Conservation (phyloP, 306 rosid genomes). For the Ormosia emarginata region DNA sequence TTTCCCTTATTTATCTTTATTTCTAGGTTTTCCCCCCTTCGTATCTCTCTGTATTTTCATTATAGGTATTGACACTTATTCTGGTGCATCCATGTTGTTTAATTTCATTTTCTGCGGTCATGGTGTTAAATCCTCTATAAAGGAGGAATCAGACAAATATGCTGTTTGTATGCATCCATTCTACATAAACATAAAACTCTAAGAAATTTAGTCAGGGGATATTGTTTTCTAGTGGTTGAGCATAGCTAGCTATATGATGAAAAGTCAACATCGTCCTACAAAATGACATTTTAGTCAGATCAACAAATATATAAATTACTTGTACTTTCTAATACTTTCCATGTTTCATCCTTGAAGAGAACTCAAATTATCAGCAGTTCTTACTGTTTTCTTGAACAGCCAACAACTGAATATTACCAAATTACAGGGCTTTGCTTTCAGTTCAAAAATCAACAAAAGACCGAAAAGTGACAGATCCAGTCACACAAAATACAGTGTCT, state of each 20-base stretch:
- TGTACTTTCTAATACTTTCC: background rate
- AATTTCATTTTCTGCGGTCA: background rate
- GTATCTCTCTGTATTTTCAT: background rate
- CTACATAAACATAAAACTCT: background rate
- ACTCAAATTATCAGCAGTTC: background rate
- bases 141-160: background rate
- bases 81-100: background rate
- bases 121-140: background rate
- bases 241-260: background rate
- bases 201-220: background rate
- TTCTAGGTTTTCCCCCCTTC: background rate
- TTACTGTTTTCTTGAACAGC: background rate
- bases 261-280: background rate
- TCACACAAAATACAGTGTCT: background rate
- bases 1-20: background rate
- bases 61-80: background rate
- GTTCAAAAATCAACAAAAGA: background rate
- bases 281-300: background rate
- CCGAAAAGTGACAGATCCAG: constrained; percentile 7
- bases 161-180: background rate
- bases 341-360: background rate
- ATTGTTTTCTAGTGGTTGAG: background rate
- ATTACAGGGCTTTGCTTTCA: background rate
- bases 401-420: background rate
- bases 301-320: background rate